Percentiles rank a stretch among this genome's conserved stretches.
Evolutionary conservation across 441 rosid genomes (phyloP).

Genomic region (Breynia disticha): DNA sequence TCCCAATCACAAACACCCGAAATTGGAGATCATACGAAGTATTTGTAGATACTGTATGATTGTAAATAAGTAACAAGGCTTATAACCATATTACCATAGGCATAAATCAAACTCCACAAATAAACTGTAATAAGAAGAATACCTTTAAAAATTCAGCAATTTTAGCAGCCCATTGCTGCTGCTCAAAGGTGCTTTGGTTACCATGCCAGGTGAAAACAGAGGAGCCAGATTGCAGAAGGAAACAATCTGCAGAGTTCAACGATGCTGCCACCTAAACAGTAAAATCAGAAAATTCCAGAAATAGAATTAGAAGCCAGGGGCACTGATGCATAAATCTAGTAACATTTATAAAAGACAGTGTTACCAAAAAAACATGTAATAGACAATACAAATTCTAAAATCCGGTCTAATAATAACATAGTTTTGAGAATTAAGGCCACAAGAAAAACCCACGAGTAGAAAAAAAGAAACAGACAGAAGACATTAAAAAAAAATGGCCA

Average conservation of each 20-base stretch:
- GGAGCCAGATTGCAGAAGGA: constrained; percentile 97
- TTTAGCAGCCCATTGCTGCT: constrained; percentile 71
- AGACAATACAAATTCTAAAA: not conserved
- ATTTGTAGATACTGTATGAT: too few relatives aligned
- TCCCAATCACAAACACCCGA: too few relatives aligned
- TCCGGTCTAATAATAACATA: not conserved
- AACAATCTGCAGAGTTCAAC: constrained; percentile 75
- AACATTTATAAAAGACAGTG: not conserved
- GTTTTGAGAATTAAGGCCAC: not conserved
- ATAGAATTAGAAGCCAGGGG: not conserved
- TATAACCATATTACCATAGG: too few relatives aligned
- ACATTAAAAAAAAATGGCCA: too few relatives aligned
- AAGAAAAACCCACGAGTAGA: not conserved
- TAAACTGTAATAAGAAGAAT: constrained; percentile 4
- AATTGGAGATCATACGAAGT: too few relatives aligned
- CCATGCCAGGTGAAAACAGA: constrained; percentile 92
- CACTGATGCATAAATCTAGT: too few relatives aligned
- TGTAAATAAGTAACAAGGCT: too few relatives aligned
- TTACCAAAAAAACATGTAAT: not conserved
- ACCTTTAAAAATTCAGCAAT: constrained; percentile 92
- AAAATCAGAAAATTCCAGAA: not conserved
- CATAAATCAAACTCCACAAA: too few relatives aligned
- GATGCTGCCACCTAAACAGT: constrained; percentile 73
- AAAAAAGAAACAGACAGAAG: constrained; percentile 7
- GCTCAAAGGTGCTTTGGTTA: constrained; percentile 83